phyloP scores from a whole-genome alignment of 2,329 filamentous ascomycete genomes.

The Trichoderma simmonsii region DNA sequence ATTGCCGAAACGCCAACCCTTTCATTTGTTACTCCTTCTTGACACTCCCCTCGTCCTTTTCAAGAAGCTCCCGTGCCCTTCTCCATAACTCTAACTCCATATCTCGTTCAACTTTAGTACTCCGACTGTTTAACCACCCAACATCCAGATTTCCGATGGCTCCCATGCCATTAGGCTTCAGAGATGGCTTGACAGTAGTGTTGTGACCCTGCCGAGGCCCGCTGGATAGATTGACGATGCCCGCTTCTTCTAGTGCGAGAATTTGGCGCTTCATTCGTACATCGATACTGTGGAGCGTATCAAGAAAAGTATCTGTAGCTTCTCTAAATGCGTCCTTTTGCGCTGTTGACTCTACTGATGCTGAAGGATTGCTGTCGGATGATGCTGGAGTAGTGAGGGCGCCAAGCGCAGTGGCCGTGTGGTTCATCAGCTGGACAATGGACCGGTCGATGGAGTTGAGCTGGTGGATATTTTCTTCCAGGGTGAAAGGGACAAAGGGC shows the following conservation, averaged over 20 bases:
- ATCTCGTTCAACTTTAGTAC: constrained; percentile 74
- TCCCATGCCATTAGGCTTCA: constrained; percentile 54
- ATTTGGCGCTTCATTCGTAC: constrained; percentile 66
- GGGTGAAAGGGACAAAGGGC: constrained; percentile 69
- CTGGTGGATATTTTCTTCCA: constrained; percentile 75
- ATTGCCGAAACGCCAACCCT: neutral
- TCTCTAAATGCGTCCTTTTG: constrained; percentile 56
- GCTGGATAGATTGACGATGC: constrained; percentile 58
- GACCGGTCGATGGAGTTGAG: constrained; percentile 73
- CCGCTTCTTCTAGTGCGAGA: constrained; percentile 76
- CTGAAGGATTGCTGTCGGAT: constrained; percentile 20
- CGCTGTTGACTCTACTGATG: constrained; percentile 42
- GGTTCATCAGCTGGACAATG: constrained; percentile 38
- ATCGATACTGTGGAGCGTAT: constrained; percentile 69
- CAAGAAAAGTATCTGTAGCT: constrained; percentile 65
- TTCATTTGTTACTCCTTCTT: constrained; percentile 8
- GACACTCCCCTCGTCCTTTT: constrained; percentile 29
- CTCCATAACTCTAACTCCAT: constrained; percentile 80
- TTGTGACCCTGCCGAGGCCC: constrained; percentile 33
- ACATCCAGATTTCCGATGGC: constrained; percentile 68
- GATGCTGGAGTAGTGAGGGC: constrained; percentile 39
- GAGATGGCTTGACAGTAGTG: constrained; percentile 38
- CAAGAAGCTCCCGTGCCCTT: constrained; percentile 37
- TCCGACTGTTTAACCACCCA: constrained; percentile 84
- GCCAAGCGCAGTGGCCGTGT: constrained; percentile 47